These are phyloP conservation scores for Puya raimondii DNA, from an alignment of 176 grass and related monocot species.

Conservation along the genomic window DNA sequence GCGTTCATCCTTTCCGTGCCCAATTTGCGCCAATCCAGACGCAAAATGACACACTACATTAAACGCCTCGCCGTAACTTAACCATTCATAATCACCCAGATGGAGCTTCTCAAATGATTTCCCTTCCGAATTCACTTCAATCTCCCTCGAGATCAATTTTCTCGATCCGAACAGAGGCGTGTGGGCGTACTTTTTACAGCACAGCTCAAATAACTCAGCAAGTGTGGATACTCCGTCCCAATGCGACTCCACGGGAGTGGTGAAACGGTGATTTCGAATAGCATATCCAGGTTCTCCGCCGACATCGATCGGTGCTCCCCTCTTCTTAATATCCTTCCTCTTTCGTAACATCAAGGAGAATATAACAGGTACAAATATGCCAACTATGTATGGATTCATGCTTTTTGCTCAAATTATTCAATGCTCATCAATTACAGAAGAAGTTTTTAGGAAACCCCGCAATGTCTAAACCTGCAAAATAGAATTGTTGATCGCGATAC, in stretches of 20 bases:
- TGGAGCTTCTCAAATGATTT: constrained; percentile 91
- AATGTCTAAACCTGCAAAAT: too few relatives aligned
- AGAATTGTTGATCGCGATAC: too few relatives aligned
- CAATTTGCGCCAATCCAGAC: constrained; percentile 57
- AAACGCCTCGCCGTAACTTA: constrained; percentile 58
- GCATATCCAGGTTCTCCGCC: constrained; percentile 51
- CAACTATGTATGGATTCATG: constrained; percentile 78
- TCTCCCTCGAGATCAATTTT: constrained; percentile 58
- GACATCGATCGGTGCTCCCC: constrained; percentile 47
- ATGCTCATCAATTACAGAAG: background rate
- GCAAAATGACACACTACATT: constrained; percentile 65
- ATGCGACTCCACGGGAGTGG: constrained; percentile 38
- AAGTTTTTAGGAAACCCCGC: background rate
- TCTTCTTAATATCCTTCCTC: constrained; percentile 48
- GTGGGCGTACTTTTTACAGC: constrained; percentile 47
- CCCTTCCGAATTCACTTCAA: constrained; percentile 41
- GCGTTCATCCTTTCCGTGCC: constrained; percentile 46
- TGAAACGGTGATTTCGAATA: constrained; percentile 56
- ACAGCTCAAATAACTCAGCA: constrained; percentile 67
- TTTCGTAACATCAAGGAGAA: constrained; percentile 43
- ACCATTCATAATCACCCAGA: constrained; percentile 82
- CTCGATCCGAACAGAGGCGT: constrained; percentile 69
- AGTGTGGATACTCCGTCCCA: constrained; percentile 82
- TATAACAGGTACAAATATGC: constrained; percentile 47
- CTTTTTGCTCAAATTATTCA: background rate